Conservation (phyloP, 2,329 filamentous ascomycete genomes). For the Neocucurbitaria cava region DNA sequence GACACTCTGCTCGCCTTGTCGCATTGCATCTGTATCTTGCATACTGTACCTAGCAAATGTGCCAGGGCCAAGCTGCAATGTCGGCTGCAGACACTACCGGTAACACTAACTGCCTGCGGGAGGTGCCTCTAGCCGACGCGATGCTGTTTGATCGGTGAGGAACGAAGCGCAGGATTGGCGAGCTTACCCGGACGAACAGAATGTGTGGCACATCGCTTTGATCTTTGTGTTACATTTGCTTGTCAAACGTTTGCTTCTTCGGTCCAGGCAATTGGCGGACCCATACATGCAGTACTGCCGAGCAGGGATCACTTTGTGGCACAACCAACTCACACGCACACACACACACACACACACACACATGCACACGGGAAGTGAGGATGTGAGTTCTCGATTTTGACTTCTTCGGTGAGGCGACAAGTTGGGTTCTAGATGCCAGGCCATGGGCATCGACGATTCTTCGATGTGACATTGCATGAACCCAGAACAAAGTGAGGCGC, state of each 20-base stretch:
- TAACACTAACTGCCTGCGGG: slow-evolving; percentile 13
- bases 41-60: background rate
- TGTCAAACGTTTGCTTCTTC: background rate
- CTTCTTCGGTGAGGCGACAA: background rate
- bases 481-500: background rate
- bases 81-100: slow-evolving; percentile 13
- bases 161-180: slow-evolving; percentile 1
- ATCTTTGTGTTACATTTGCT: background rate
- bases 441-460: background rate
- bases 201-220: background rate
- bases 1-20: slow-evolving; percentile 3
- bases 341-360: background rate
- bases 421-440: background rate
- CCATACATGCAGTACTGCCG: background rate
- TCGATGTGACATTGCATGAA: background rate
- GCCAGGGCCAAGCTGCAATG: slow-evolving; percentile 2
- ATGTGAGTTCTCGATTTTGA: background rate
- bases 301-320: background rate
- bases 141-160: slow-evolving; percentile 18
- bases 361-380: background rate
- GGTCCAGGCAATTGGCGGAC: background rate
- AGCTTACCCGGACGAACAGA: background rate
- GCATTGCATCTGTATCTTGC: slow-evolving; percentile 3
- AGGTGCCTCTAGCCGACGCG: slow-evolving; percentile 24
- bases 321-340: too few relatives aligned